Percentiles rank a stretch among this genome's conserved stretches.
Conservation (phyloP, 441 rosid genomes). For the Pelargonium hybrid region DNA sequence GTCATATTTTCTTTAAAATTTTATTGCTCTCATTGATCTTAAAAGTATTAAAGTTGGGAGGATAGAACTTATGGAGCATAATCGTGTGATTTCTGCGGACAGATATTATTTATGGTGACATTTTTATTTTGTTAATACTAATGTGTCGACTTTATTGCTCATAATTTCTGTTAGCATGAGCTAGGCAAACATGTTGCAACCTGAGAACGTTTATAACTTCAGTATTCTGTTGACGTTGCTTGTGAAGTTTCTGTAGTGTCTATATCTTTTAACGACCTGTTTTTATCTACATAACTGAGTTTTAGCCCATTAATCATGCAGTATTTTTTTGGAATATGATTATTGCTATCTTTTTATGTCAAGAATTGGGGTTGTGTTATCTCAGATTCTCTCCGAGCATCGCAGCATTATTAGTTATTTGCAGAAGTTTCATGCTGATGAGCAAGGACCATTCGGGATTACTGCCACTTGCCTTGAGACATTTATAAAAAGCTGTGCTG, state of each 20-base stretch:
- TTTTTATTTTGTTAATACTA: not conserved
- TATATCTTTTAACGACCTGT: not conserved
- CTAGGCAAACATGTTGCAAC: not conserved
- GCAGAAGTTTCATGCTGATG: conserved; percentile 95
- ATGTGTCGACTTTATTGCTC: not conserved
- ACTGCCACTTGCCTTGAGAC: conserved; percentile 95
- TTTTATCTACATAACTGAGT: not conserved
- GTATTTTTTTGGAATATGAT: not conserved
- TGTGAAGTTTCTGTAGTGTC: not conserved
- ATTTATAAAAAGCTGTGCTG: conserved; percentile 96
- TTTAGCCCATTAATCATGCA: too few species aligned
- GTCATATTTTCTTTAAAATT: not conserved
- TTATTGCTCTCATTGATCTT: too few species aligned
- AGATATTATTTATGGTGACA: not conserved
- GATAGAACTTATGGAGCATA: not conserved
- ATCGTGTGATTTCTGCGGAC: not conserved
- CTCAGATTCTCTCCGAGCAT: conserved; percentile 91
- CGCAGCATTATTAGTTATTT: conserved; percentile 85
- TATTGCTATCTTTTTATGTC: not conserved
- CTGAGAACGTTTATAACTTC: not conserved
- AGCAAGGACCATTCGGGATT: conserved; percentile 89
- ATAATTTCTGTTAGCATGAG: not conserved
- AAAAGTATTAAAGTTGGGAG: not conserved
- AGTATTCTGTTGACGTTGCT: not conserved
- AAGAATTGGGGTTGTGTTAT: conserved; percentile 15